Conservation (phyloP, 495 filamentous ascomycete genomes). For the Zalerion maritima region DNA sequence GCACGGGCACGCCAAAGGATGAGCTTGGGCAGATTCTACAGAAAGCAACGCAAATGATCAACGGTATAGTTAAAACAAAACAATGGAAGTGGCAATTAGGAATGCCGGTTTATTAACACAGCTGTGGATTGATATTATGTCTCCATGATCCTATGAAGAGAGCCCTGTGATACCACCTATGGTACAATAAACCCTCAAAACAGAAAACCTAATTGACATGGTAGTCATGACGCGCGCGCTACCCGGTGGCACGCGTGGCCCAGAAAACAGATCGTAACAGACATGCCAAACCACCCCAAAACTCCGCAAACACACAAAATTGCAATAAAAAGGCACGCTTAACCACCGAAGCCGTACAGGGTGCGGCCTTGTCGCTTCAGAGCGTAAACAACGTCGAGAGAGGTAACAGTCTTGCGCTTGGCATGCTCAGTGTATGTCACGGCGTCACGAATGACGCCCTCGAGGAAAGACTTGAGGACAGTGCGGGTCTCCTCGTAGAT, state of each 20-base stretch:
- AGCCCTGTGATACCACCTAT: no score
- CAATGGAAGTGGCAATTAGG: no score
- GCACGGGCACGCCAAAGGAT: no score
- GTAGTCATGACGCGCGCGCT: constrained; percentile 16
- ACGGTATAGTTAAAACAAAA: no score
- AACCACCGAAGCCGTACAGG: constrained; percentile 95
- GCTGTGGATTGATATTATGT: no score
- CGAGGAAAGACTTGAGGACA: constrained; percentile 99
- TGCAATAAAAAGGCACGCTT: constrained; percentile 21
- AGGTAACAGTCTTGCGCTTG: constrained; percentile 96
- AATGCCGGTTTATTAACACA: no score
- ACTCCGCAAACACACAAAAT: constrained; percentile 1
- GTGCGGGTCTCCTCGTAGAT: constrained; percentile 99
- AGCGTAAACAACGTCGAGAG: constrained; percentile 86
- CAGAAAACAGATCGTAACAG: constrained; percentile 19
- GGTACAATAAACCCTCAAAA: constrained; percentile 26
- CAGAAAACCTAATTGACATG: constrained; percentile 18
- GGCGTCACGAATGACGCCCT: constrained; percentile 98
- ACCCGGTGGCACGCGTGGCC: constrained; percentile 10
- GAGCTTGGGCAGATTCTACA: no score
- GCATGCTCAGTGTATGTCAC: constrained; percentile 98
- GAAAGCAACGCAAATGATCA: no score
- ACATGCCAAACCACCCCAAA: constrained; percentile 12
- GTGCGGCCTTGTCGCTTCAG: constrained; percentile 90
- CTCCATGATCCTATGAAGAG: no score